A percentile compares a stretch with the other conserved stretches of the same genome.
Conservation (phyloP, 306 rosid genomes). For the Prunus salicina region DNA sequence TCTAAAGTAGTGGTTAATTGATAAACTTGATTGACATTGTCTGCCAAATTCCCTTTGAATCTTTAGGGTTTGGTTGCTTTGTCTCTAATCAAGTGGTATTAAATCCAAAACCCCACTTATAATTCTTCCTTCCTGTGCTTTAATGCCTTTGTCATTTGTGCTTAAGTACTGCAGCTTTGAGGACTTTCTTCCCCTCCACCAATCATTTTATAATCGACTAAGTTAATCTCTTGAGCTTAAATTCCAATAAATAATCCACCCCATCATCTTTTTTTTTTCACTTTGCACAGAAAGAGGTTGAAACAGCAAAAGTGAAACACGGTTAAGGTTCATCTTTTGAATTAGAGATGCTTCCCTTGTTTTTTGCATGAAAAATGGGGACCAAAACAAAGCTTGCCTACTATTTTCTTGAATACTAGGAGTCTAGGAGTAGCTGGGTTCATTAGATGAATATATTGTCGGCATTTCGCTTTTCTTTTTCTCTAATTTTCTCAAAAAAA, state of each 20-base stretch:
- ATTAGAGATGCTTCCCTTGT: background rate
- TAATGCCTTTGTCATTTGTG: background rate
- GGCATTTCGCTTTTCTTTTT: background rate
- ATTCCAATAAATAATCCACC: conserved; percentile 11
- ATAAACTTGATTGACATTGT: conserved; percentile 21
- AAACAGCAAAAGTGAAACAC: conserved; percentile 22
- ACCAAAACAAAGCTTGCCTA: background rate
- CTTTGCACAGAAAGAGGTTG: background rate
- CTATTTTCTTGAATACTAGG: background rate
- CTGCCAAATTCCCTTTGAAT: conserved; percentile 21
- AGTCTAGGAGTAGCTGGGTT: background rate
- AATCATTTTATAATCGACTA: conserved; percentile 16
- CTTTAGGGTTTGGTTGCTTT: conserved; percentile 25
- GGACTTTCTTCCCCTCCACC: background rate
- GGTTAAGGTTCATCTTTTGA: conserved; percentile 11
- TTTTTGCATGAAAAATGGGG: conserved; percentile 21
- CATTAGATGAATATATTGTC: conserved; percentile 6
- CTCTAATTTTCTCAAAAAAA: background rate
- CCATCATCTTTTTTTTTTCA: background rate
- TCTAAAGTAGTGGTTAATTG: conserved; percentile 5
- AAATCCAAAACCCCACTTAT: conserved; percentile 17
- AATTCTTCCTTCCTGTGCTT: conserved; percentile 7
- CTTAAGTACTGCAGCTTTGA: background rate
- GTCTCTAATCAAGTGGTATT: conserved; percentile 28
- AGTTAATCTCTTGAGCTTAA: background rate